These are phyloP conservation scores for Beta vulgaris DNA, from an alignment of 148 eudicot species.

Conservation along the genomic window DNA sequence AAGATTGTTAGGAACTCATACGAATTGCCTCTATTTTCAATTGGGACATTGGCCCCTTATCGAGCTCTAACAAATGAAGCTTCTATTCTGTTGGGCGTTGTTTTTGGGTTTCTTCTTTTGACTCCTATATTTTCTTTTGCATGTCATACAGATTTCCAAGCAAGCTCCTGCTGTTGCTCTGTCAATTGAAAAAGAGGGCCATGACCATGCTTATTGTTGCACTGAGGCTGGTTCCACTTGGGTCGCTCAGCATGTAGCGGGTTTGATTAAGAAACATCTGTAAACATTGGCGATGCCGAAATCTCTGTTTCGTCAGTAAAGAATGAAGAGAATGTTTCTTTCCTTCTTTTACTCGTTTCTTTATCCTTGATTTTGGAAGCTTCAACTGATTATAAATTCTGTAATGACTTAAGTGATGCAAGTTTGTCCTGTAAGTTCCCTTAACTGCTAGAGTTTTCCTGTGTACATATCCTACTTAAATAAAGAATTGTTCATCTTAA, in stretches of 20 bases:
- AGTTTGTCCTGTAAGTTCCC: neutral
- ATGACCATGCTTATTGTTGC: slow-evolving; percentile 76
- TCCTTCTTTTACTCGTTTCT: neutral
- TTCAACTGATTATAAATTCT: neutral
- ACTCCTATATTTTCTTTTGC: neutral
- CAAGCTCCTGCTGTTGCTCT: slow-evolving; percentile 49
- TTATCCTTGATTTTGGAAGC: neutral
- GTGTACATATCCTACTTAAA: neutral
- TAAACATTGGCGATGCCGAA: slow-evolving; percentile 14
- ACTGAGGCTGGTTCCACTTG: slow-evolving; percentile 77
- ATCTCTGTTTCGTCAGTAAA: neutral
- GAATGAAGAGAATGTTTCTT: neutral
- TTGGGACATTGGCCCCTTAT: no score
- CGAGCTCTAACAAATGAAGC: neutral
- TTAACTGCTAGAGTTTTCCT: neutral
- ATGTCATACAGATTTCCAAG: slow-evolving; percentile 52
- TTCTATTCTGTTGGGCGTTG: neutral
- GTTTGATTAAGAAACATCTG: slow-evolving; percentile 44
- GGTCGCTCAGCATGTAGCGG: slow-evolving; percentile 74
- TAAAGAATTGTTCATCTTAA: neutral
- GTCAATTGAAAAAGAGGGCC: slow-evolving; percentile 72
- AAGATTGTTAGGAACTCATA: no score
- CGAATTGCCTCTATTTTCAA: no score
- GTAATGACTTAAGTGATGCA: neutral
- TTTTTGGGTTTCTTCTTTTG: neutral